Base-by-base conservation (phyloP, 805 yeast species). In the Kazachstania bromeliacearum region DNA sequence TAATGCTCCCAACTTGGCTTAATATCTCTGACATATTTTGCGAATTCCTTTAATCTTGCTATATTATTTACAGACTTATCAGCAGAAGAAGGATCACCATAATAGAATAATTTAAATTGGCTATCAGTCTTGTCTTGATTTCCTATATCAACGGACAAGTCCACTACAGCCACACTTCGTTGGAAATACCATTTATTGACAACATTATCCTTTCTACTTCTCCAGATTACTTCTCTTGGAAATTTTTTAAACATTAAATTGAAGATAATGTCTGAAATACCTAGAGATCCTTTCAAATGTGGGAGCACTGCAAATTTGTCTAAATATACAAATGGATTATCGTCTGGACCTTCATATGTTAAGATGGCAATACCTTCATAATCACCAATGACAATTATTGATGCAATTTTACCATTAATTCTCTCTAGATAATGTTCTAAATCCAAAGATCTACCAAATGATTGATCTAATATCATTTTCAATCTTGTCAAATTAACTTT, bases 131-230 rank as follows among this genome's bases (percentile, higher is more conserved):
- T 46, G 20, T 47, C 45, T 4, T 50, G 46, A 28, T 47, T 40
- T 12, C 67, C 68, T 3, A 42, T 26, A 54, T 34, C 52, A 34
- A 32, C 60, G 2, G 64, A 60, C 13, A 79, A 51, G 34, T 69
- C 66, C 20, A 77, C 52, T 19, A 79, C 77, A 1, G 95, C 95
- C 13, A 68, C 63, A 28, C 95, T 79, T 43, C 98, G 67, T 52
- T 92, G 96, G 59, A 89, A 92, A 55, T 89, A 89, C 98, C 98
- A 92, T 53, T 87, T 87, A 63, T 92, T 92, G 6, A 92, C 96
- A 0, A 96, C 95, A 57, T 92, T 92, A 37, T 63, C 72, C 39
- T 71, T 71, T 31, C 95, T 66, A 1, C 97, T 89, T 50, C 98
- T 72, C 98, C 98, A 92, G 2, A 92, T 62, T 9, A 87, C 57